Evolutionary conservation across 2,329 filamentous ascomycete species (phyloP).

Genomic region (Knoxdaviesia capensis): DNA sequence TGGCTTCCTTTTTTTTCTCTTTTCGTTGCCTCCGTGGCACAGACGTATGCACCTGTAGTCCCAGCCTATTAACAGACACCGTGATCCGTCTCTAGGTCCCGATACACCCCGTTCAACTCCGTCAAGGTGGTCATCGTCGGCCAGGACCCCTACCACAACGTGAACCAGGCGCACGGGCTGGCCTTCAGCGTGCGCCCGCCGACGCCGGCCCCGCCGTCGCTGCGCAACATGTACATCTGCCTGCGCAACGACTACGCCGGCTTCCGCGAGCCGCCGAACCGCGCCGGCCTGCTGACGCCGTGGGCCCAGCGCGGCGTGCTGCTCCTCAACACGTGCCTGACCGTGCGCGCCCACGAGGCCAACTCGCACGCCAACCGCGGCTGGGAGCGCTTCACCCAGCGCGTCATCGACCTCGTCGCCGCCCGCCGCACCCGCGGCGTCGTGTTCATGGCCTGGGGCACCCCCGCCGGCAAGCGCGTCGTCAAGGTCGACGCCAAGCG

Average conservation of each 20-base stretch:
- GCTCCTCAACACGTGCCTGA: slow-evolving; percentile 86
- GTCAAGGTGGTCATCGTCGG: slow-evolving; percentile 90
- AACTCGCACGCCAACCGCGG: slow-evolving; percentile 72
- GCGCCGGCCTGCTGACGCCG: slow-evolving; percentile 65
- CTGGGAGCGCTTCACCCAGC: slow-evolving; percentile 88
- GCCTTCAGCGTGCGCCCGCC: slow-evolving; percentile 89
- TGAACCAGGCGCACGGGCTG: slow-evolving; percentile 87
- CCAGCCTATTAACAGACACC: background rate
- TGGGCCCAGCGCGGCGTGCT: slow-evolving; percentile 91
- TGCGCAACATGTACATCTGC: slow-evolving; percentile 83
- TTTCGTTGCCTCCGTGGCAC: background rate
- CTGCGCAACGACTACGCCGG: slow-evolving; percentile 74
- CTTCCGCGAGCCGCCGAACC: slow-evolving; percentile 57
- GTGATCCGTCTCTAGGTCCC: slow-evolving; percentile 45
- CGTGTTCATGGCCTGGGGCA: slow-evolving; percentile 90
- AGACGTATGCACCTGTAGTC: no score
- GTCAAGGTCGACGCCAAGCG: slow-evolving; percentile 48
- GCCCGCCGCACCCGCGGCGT: slow-evolving; percentile 60
- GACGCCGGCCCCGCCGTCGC: slow-evolving; percentile 69
- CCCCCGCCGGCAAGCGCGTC: slow-evolving; percentile 63
- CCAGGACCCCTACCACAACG: slow-evolving; percentile 93
- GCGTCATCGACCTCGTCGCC: slow-evolving; percentile 71
- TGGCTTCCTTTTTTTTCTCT: slow-evolving; percentile 4
- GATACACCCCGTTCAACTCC: slow-evolving; percentile 68
- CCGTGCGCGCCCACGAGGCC: slow-evolving; percentile 73